Evolutionary conservation across 2,329 filamentous ascomycete species (phyloP), one percentile per base, ranked within the genome.

Genomic region (Xylaria arbuscula): DNA sequence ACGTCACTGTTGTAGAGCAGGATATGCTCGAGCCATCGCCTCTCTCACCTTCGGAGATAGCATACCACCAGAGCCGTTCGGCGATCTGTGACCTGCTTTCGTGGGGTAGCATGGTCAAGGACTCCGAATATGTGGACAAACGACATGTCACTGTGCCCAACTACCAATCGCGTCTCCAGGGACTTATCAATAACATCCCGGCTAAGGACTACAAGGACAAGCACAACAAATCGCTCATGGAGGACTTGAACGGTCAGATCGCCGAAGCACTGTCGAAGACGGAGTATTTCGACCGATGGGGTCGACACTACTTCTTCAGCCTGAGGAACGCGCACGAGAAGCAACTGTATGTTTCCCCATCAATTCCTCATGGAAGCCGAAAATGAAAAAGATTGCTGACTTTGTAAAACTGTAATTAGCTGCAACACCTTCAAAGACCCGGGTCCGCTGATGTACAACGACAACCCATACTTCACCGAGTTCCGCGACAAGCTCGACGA

Each of bases 401-500:
- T 10, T 54, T 56, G 38, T 17, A 2, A 54, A 53, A 42, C n/a
- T 5, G 22, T 36, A 28, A 28, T 28, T 28, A 76, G 74, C 10
- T 89, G 88, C 79, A 89, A 88, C 74, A 86, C 85, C 0, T 90
- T 89, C 83, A 89, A 89, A 73, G 88, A 90, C 67, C 79, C 84
- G 0, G 88, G 88, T 0, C 86, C 88, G 3, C 81, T 87, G 7
- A 80, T 83, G 69, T 90, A 89, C 72, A 83, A 87, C 0, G 75
- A 81, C 1, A 88, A 85, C 60, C 81, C 83, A 0, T 79, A 89
- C 2, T 90, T 90, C 73, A 75, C 77, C 19, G 42, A 59, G n/a
- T 89, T 85, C 72, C 80, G 86, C 9, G 80, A 86, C 56, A 72
- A 76, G 1, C 81, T 90, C 0, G 84, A 88, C 64, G 72, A 72